These are phyloP conservation scores for Fusarium multiceps DNA, from an alignment of 2,329 filamentous ascomycete genomes.

Conservation along the genomic window DNA sequence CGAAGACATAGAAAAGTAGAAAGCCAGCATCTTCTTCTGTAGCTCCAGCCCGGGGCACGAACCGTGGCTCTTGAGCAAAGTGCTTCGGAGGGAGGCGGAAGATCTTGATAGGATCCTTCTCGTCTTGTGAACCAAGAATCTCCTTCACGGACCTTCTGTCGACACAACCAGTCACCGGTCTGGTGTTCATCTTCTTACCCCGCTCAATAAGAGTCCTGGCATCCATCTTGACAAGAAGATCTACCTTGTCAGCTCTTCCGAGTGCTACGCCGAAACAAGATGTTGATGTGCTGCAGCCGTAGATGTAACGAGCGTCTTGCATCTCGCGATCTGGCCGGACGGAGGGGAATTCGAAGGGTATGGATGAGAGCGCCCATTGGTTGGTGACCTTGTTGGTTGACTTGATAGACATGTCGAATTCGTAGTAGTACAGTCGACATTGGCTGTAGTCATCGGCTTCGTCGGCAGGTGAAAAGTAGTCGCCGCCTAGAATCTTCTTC, in stretches of 20 bases:
- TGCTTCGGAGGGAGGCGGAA: conserved; percentile 70
- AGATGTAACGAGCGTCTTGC: conserved; percentile 69
- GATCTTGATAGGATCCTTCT: conserved; percentile 67
- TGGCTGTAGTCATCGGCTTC: conserved; percentile 68
- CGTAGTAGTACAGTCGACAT: conserved; percentile 76
- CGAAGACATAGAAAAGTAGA: conserved; percentile 75
- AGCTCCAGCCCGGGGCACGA: conserved; percentile 62
- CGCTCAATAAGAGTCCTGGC: conserved; percentile 62
- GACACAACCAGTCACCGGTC: conserved; percentile 68
- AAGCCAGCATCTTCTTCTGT: conserved; percentile 72
- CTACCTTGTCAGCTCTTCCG: conserved; percentile 74
- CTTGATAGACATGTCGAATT: conserved; percentile 60
- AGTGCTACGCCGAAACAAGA: conserved; percentile 69
- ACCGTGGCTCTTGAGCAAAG: conserved; percentile 75
- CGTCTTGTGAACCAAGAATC: conserved; percentile 59
- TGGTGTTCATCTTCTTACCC: conserved; percentile 59
- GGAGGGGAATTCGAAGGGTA: conserved; percentile 76
- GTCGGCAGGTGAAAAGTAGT: conserved; percentile 31
- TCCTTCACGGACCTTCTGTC: conserved; percentile 66
- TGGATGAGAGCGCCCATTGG: conserved; percentile 72
- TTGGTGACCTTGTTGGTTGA: conserved; percentile 59
- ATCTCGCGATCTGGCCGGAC: conserved; percentile 67
- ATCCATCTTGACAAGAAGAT: conserved; percentile 72
- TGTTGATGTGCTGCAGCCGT: conserved; percentile 72
- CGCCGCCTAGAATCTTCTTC: rapidly evolving